Base-by-base conservation (phyloP, 169 alveolate species). In the Cryptosporidium viatorum region DNA sequence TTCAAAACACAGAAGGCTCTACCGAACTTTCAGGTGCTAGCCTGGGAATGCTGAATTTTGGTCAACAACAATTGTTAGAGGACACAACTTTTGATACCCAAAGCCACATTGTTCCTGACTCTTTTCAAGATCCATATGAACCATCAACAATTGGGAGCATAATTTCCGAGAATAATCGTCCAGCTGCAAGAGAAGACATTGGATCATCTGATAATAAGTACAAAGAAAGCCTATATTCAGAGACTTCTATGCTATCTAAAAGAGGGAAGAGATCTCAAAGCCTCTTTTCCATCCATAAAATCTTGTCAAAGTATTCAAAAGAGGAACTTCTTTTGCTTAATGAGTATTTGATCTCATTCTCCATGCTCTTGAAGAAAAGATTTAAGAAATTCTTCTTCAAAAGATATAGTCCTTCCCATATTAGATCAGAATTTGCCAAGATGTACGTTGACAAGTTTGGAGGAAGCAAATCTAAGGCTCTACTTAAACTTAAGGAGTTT, bases 361-460 rank as follows among this genome's bases (percentile, higher is more conserved):
- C 89, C 1, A 39, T 80, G 12, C 65, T 65, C 37, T 21, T 39
- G 12, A 37, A 59, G 33, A 65, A 26, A 33, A 67, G 75, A 29
- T 26, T 80, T 1, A 80, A 26, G 10, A 59, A 65, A 6, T 35
- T 41, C 26, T 12, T 80, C 48, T 80, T 62, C 8, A 80, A 29
- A 39, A 80, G 45, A n/a, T 62, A 62, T 41, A 80, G 67, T 37
- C 89, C 89, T n/a, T 60, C 80, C 8, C 55, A 65, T 7, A 80
- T 80, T 18, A 59, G 89, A 31, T 43, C 59, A 6, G 43, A 14
- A 23, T 80, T 80, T 62, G 89, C 89, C 39, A 80, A 48, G 41
- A 65, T 29, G 39, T 80, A 37, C 39, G 21, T 18, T 26, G 68
- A 59, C 1, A 43, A 18, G 41, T 80, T 80, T 80, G 89, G 89